Evolutionary conservation across 139 green algal genomes (phyloP), one percentile per base, ranked within the genome.

Genomic region (Tetradesmus lagerheimii): DNA sequence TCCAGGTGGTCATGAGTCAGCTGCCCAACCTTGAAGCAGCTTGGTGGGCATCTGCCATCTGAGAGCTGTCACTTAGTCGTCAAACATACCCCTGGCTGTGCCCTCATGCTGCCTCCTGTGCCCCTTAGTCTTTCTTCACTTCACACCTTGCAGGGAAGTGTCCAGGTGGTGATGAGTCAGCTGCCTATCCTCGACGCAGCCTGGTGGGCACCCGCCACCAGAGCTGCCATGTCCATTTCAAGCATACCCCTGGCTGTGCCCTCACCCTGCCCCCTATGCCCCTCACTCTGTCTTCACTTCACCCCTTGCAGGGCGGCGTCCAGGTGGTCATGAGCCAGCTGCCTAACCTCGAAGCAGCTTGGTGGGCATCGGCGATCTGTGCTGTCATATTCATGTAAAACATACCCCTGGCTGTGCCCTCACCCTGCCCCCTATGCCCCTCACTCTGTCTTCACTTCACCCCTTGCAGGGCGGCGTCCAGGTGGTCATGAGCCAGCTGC

Each of bases 291-390:
- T 31, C 6, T 29, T 35, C n/a, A n/a, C n/a, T 35, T 29, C 3
- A 37, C 6, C 9, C 16, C 37, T 16, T 45, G 76, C 76, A 82
- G 76, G 35, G 76, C 15, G 50, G 18, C 15, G 6, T 87, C 14
- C 90, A 92, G 83, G 20, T 93, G 25, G 39, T 91, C 14, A 75
- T 93, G 43, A 89, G 66, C 18, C 89, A 91, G 87, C 50, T 89
- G 53, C 91, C 85, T 4, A 89, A 89, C 76, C 76, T 94, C n/a
- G 93, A 93, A 31, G 35, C 85, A 8, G 64, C 93, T 0, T 94
- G 93, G 93, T 94, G 88, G 83, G 81, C 92, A 23, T 93, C 88
- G 9, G 62, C 86, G 1, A 62, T 95, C 15, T 91, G 93, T 25
- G 91, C 94, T 2, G 11, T 90, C 16, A 93, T 92, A 81, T 92